Conservation (phyloP, 2,329 filamentous ascomycete genomes). For the Akanthomyces dipterigenus region DNA sequence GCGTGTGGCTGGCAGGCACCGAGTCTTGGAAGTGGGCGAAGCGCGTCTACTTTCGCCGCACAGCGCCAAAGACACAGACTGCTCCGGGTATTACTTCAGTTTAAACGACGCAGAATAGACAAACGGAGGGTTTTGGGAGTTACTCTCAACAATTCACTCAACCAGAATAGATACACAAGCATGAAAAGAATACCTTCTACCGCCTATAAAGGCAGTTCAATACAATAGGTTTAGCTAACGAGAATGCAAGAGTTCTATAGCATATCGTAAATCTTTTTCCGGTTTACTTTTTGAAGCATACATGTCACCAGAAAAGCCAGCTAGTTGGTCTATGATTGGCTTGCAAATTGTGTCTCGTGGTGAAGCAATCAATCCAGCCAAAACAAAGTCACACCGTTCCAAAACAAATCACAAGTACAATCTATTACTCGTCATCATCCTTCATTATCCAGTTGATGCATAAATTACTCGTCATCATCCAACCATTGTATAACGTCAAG, state of each 20-base stretch:
- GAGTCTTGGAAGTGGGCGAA: conserved; percentile 65
- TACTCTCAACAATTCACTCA: neutral
- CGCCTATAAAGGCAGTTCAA: no score
- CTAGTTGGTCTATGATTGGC: no score
- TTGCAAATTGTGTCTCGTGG: no score
- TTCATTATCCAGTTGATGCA: no score
- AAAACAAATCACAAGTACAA: neutral
- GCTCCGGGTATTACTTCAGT: neutral
- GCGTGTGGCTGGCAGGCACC: conserved; percentile 56
- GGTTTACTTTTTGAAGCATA: no score
- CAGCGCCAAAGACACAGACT: conserved; percentile 14
- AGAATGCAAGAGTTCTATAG: no score
- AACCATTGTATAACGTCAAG: neutral
- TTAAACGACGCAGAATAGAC: neutral
- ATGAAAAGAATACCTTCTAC: no score
- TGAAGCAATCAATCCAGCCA: no score
- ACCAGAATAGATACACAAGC: neutral
- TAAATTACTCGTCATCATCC: neutral
- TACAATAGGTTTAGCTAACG: no score
- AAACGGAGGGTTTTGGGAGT: neutral
- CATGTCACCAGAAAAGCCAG: no score
- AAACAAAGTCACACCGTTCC: neutral
- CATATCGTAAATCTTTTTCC: no score
- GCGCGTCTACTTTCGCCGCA: conserved; percentile 42
- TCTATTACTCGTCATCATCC: neutral